Conservation (phyloP, 1,284 basidiomycete genomes). For the Cronartium quercuum region DNA sequence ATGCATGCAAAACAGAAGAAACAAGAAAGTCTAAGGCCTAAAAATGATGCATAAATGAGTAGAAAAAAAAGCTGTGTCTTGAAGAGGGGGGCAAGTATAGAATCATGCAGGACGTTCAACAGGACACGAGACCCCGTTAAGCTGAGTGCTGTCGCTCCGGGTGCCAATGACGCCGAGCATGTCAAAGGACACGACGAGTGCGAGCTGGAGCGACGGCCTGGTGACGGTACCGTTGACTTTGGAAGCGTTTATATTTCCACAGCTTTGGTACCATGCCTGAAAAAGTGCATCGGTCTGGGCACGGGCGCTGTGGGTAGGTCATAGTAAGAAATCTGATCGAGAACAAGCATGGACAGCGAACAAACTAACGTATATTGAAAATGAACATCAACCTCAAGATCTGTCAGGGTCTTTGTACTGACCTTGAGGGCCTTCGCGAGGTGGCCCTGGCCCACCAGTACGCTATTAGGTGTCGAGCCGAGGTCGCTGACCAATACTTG, state of each 20-base stretch:
- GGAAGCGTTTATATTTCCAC: slow-evolving; percentile 15
- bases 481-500: slow-evolving; percentile 7
- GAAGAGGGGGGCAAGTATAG: too few relatives aligned
- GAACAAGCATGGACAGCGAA: neutral
- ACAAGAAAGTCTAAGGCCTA: too few relatives aligned
- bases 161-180: slow-evolving; percentile 6
- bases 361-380: slow-evolving; percentile 3
- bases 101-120: slow-evolving; percentile 22
- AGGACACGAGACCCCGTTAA: slow-evolving; percentile 24
- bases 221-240: slow-evolving; percentile 22
- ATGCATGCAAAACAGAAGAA: too few relatives aligned
- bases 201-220: slow-evolving; percentile 5
- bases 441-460: neutral
- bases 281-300: slow-evolving; percentile 6
- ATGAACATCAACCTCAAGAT: neutral
- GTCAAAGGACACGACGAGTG: neutral
- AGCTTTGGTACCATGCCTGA: slow-evolving; percentile 13
- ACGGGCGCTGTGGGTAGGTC: neutral
- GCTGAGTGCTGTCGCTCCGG: slow-evolving; percentile 5
- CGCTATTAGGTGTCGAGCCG: slow-evolving; percentile 4
- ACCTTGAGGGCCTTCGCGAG: neutral
- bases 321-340: neutral
- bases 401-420: neutral
- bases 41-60: too few relatives aligned
- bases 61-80: too few relatives aligned